Evolutionary conservation across 2,329 filamentous ascomycete species (phyloP), one percentile per base, ranked within the genome.

Genomic region (Elsinoe perseae): DNA sequence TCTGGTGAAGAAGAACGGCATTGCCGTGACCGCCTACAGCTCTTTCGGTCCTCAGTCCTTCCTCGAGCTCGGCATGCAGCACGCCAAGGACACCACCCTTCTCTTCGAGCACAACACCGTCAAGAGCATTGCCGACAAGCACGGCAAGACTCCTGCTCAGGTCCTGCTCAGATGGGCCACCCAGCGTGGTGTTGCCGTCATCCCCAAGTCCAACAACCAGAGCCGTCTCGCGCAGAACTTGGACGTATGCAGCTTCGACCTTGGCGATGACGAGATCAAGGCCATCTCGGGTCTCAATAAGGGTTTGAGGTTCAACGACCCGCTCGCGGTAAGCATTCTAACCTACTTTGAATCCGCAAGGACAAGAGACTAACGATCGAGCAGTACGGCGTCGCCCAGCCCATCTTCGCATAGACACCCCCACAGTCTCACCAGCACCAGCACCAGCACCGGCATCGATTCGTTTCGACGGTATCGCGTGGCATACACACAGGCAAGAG

Each of bases 101-200:
- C 78, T 95, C 58, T 85, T 95, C 69, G 79, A 90, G 67, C 80
- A 89, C 70, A 72, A 80, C 18, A 72, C 78, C 54, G 77, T 95
- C 70, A 82, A 79, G 64, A 68, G 65, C 50, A 79, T 91, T 60
- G 84, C 88, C 16, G 70, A 78, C 65, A 89, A 87, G 76, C 77
- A 88, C 63, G 75, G 75, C 69, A 89, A 86, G 77, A 83, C 84
- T 7, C 78, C 88, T 5, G 86, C 87, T 14, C 89, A 95, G 79
- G 79, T 95, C 25, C 79, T 95, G 59, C 78, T 95, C 63, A 81
- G 89, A 64, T 95, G 90, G 90, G 83, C 89, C 20, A 95, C 89
- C 14, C 89, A 95, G 78, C 80, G 86, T 52, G 83, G 83, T 28
- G 76, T 93, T 57, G 86, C 87, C 48, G 86, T 93, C 64, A 93